phyloP scores from a whole-genome alignment of 352 stramenopile species.

The Globisporangium takayamanum region DNA sequence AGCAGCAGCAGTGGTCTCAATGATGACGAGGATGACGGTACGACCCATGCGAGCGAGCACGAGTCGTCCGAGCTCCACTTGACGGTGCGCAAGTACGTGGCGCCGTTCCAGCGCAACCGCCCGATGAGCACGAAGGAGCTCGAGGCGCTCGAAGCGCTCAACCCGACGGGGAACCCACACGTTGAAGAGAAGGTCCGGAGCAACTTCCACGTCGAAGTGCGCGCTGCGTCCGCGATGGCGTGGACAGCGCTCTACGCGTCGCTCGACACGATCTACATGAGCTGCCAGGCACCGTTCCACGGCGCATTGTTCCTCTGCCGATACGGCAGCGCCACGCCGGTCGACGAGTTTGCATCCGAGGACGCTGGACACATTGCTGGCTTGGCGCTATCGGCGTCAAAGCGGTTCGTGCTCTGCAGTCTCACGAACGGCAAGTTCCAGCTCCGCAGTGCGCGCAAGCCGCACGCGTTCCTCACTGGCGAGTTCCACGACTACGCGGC shows the following conservation, averaged over 20 bases:
- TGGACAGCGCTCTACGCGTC: constrained; percentile 39
- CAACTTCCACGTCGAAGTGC: constrained; percentile 42
- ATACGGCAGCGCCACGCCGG: constrained; percentile 19
- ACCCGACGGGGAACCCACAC: constrained; percentile 27
- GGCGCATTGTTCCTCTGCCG: constrained; percentile 31
- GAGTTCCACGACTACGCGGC: constrained; percentile 67
- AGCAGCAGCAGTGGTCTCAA: neutral
- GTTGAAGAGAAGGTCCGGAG: constrained; percentile 42
- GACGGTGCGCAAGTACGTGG: constrained; percentile 26
- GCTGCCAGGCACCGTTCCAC: constrained; percentile 30
- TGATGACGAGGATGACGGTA: constrained; percentile 10
- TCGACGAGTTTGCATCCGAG: constrained; percentile 42
- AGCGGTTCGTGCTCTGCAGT: constrained; percentile 70
- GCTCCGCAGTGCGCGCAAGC: constrained; percentile 39
- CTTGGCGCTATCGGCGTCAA: constrained; percentile 37
- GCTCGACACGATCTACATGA: constrained; percentile 38
- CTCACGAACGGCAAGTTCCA: constrained; percentile 80
- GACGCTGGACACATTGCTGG: constrained; percentile 25
- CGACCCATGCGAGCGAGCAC: constrained; percentile 18
- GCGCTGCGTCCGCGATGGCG: constrained; percentile 16
- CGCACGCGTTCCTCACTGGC: constrained; percentile 61
- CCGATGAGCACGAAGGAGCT: constrained; percentile 49
- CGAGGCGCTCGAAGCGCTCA: constrained; percentile 34
- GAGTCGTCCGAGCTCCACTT: constrained; percentile 53
- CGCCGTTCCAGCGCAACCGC: constrained; percentile 33